Base-by-base conservation (phyloP, 139 green algal species). In the Deuterostichococcus epilithicus region DNA sequence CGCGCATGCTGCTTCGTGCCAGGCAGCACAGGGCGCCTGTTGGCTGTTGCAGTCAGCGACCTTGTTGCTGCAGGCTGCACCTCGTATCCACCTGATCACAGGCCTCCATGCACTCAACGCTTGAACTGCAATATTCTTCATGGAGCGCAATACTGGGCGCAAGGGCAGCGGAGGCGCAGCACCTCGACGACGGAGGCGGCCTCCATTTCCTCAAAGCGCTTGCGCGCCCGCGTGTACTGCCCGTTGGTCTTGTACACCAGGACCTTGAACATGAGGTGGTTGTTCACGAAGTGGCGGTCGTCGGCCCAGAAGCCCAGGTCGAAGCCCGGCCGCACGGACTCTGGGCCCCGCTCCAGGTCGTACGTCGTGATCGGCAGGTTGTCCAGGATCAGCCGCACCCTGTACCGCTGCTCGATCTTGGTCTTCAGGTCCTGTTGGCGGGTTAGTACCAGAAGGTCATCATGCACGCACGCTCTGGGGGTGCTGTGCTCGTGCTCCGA, bases 181-280 rank as follows among this genome's bases (percentile, higher is more conserved):
- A 85, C 82, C 78, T 89, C 84, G 1, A 81, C 74, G 4, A 75
- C 80, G 5, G 81, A 77, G 5, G 79, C 84, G 34, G 84, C 85
- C 68, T 94, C 86, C 37, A 93, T 71, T 58, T 85, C 80, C 26
- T 81, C 44, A 58, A 39, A 73, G 2, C 39, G 37, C 45, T 84
- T 39, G 33, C 60, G 70, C 0, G 78, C 70, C 35, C 65, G 45
- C 0, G 76, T 76, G 73, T 88, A 97, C 82, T 97, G 88, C 3
- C 89, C 91, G 71, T 95, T 90, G 22, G 91, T 93, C 38, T 88
- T 76, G 78, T 98, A 94, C 30, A 97, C 86, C 38, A 97, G 86
- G 8, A 98, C 87, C 83, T 94, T 98, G 87, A 98, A 98, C 82
- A 93, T 90, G 33, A 97, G 87, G 83, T 98, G 94, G 83, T 98